Evolutionary conservation across 1,284 basidiomycete genomes (phyloP), one percentile per base, ranked within the genome.

Genomic region (Malassezia arunalokei): DNA sequence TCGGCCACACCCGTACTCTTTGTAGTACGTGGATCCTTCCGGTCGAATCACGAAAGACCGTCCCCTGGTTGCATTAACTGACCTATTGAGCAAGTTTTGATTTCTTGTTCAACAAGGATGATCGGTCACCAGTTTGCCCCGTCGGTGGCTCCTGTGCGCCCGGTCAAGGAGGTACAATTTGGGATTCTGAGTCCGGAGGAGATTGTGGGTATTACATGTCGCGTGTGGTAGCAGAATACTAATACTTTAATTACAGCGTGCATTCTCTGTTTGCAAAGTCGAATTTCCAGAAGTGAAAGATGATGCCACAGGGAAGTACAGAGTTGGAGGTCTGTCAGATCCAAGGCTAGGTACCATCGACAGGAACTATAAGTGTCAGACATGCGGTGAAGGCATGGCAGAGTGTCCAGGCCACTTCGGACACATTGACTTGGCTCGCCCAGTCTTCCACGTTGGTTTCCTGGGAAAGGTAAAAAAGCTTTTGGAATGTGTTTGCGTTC

Each of bases 391-490:
- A 57, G 65, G 91, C 44, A 68, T 70, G 60, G 65, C 64, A 5
- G 71, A 73, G 38, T 74, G 72, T 77, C 92, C 94, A 30, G 94
- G 94, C 51, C 94, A 98, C 76, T 99, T 98, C 77, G 92, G 91
- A 54, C 90, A 98, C 76, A 91, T 98, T 68, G 94, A 99, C 77
- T 79, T 99, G 65, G 90, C 90, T 44, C 80, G 88, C 64, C 91
- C 92, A 14, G 90, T 95, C 30, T 98, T 91, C 73, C 92, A 90
- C 75, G 87, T 89, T 74, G 90, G 94, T 47, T 99, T 98, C 78
- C 83, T 98, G 68, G 82, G 87, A 75, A 98, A 96, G 82, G 90
- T 96, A 75, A 99, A 99, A 79, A 98, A 99, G 80, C 95, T 99
- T 69, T 77, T 96, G 77, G 94, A 99, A 79, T 87, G 86, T 76